Percentiles rank a stretch among this genome's conserved stretches.
Evolutionary conservation across 495 filamentous ascomycete genomes (phyloP).

Genomic region (Podospora anserina): DNA sequence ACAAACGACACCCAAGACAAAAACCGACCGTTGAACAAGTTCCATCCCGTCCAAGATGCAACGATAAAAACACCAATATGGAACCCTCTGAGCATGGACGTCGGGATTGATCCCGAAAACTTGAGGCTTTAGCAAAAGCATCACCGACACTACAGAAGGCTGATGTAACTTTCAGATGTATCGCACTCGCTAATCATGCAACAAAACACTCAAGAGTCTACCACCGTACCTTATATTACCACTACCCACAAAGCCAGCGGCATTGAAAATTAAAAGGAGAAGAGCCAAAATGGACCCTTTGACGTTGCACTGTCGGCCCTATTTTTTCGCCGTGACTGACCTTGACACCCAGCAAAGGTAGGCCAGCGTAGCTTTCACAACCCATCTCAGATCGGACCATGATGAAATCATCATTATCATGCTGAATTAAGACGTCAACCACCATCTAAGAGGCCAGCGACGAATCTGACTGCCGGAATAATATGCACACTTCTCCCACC

Average conservation of each 20-base stretch:
- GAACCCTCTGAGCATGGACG: not conserved
- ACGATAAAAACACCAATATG: not conserved
- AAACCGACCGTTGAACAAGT: not conserved
- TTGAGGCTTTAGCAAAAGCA: not conserved
- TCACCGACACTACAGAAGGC: constrained; percentile 1
- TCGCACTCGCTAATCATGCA: not conserved
- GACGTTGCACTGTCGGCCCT: not conserved
- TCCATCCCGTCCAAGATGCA: not conserved
- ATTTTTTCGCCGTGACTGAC: not conserved
- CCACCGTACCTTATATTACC: too few species aligned
- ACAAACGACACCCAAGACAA: not conserved
- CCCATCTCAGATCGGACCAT: constrained; percentile 1
- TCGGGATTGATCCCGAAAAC: constrained; percentile 4
- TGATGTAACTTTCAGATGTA: not conserved
- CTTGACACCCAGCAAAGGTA: not conserved
- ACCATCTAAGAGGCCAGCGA: not conserved
- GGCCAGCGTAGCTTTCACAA: constrained; percentile 1
- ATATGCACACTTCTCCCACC: not conserved
- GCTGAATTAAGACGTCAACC: not conserved
- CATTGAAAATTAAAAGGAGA: not conserved
- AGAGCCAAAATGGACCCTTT: not conserved
- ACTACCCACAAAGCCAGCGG: not conserved
- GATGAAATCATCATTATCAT: not conserved
- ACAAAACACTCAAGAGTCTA: not conserved
- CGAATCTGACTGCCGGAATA: not conserved